phyloP scores from a whole-genome alignment of 1,284 basidiomycete species.

The Sporisorium iseilematis-ciliati region DNA sequence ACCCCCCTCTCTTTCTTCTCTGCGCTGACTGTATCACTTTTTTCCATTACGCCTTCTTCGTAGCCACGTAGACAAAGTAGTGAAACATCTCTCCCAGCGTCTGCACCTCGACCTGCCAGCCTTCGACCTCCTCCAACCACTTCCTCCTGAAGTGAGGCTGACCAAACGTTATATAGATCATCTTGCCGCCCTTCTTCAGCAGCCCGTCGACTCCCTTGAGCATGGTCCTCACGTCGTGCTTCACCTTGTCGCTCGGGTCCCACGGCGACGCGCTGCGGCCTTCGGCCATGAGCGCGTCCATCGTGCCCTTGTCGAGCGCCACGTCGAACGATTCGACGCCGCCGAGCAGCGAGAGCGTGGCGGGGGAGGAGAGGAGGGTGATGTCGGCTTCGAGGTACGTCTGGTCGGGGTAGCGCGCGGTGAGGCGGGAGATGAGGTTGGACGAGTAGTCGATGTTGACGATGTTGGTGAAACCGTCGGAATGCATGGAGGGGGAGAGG shows the following conservation, averaged over 20 bases:
- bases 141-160: constrained; percentile 62
- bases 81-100: constrained; percentile 63
- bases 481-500: constrained; percentile 56
- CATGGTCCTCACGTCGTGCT: constrained; percentile 45
- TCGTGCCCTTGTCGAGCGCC: constrained; percentile 66
- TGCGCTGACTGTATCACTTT: neutral
- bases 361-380: constrained; percentile 43
- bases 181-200: constrained; percentile 52
- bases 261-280: constrained; percentile 49
- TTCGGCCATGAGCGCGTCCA: constrained; percentile 69
- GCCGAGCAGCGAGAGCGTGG: constrained; percentile 41
- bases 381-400: constrained; percentile 62
- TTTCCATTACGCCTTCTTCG: constrained; percentile 11
- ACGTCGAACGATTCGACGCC: constrained; percentile 56
- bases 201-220: constrained; percentile 57
- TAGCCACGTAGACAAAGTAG: constrained; percentile 65
- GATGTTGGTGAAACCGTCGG: constrained; percentile 56
- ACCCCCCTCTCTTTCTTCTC: neutral
- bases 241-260: constrained; percentile 55
- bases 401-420: constrained; percentile 41
- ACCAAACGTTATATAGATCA: constrained; percentile 67
- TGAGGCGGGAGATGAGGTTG: constrained; percentile 58
- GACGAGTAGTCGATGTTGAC: constrained; percentile 59
- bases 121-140: constrained; percentile 44
- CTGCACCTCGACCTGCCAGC: constrained; percentile 56